Evolutionary conservation across 768 basidiomycete genomes (phyloP).

Genomic region (Mycena polygramma): DNA sequence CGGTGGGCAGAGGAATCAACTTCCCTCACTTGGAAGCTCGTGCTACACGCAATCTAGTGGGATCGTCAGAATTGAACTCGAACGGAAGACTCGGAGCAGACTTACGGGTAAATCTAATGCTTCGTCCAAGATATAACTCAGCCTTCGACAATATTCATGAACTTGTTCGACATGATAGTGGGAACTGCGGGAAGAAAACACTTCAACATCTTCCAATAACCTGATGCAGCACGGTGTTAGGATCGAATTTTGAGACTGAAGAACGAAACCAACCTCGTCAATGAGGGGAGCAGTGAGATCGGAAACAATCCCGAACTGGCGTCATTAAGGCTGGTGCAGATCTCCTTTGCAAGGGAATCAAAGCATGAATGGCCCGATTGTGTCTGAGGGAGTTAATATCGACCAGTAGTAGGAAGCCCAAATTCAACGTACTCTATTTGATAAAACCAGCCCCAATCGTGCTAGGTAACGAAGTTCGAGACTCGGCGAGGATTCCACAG

Average conservation of each 20-base stretch:
- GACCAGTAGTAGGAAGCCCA: not conserved
- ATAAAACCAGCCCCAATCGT: conserved; percentile 16
- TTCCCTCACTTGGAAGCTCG: conserved; percentile 7
- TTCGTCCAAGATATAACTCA: not conserved
- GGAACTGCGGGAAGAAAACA: not conserved
- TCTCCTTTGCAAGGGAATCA: conserved; percentile 16
- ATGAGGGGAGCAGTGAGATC: not conserved
- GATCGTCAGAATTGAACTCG: not conserved
- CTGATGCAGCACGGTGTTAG: not conserved
- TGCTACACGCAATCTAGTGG: conserved; percentile 9
- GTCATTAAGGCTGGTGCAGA: conserved; percentile 11
- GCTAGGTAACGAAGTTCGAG: conserved; percentile 10
- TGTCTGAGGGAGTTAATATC: not conserved
- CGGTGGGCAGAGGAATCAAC: not conserved
- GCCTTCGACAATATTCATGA: conserved; percentile 12
- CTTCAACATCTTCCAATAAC: conserved; percentile 14
- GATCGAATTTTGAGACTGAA: no score
- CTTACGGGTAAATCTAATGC: not conserved
- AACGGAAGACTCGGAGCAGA: not conserved
- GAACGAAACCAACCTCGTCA: conserved; percentile 10
- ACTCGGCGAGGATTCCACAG: conserved; percentile 1
- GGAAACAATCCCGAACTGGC: not conserved
- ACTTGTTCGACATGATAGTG: conserved; percentile 5
- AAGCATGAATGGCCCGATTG: not conserved
- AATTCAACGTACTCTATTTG: not conserved